These are phyloP conservation scores for Fusarium sp. DNA, from an alignment of 2,329 filamentous ascomycete species.

Conservation along the genomic window DNA sequence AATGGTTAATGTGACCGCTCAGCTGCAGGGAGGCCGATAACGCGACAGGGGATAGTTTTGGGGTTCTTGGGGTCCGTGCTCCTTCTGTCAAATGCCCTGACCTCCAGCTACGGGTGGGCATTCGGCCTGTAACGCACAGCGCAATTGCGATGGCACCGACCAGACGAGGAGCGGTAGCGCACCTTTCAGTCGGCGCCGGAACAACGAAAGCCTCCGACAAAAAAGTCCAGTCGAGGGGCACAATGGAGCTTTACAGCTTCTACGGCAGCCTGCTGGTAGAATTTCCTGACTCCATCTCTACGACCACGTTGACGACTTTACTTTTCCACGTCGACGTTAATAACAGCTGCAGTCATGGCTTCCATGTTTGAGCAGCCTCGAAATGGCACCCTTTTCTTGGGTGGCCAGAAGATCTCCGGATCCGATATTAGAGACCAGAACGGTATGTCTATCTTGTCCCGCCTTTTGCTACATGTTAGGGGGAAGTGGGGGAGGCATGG, in stretches of 20 bases:
- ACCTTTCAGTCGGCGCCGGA: slow-evolving; percentile 40
- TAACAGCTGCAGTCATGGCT: slow-evolving; percentile 71
- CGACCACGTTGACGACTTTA: slow-evolving; percentile 44
- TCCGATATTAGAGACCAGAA: slow-evolving; percentile 98
- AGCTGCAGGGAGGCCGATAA: slow-evolving; percentile 32
- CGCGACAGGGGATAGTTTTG: slow-evolving; percentile 31
- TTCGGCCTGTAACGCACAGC: slow-evolving; percentile 6
- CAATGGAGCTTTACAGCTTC: slow-evolving; percentile 47
- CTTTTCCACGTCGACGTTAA: slow-evolving; percentile 40
- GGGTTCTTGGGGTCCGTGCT: slow-evolving; percentile 39
- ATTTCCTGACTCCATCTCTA: slow-evolving; percentile 47
- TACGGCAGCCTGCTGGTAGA: slow-evolving; percentile 46
- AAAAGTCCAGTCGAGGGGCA: slow-evolving; percentile 45
- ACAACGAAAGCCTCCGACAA: slow-evolving; percentile 44
- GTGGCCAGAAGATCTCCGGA: slow-evolving; percentile 96
- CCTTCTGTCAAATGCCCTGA: slow-evolving; percentile 37
- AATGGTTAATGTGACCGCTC: slow-evolving; percentile 29
- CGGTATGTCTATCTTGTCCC: slow-evolving; percentile 63
- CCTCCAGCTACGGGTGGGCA: slow-evolving; percentile 7
- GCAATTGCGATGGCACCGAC: background rate
- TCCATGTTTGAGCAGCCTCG: slow-evolving; percentile 96
- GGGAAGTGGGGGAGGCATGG: slow-evolving; percentile 40
- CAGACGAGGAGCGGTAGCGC: slow-evolving; percentile 1
- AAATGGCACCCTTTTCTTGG: slow-evolving; percentile 96
- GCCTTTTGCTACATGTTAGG: slow-evolving; percentile 40